Base-by-base conservation (phyloP, 345 rosid species). In the Noccaea caerulescens region DNA sequence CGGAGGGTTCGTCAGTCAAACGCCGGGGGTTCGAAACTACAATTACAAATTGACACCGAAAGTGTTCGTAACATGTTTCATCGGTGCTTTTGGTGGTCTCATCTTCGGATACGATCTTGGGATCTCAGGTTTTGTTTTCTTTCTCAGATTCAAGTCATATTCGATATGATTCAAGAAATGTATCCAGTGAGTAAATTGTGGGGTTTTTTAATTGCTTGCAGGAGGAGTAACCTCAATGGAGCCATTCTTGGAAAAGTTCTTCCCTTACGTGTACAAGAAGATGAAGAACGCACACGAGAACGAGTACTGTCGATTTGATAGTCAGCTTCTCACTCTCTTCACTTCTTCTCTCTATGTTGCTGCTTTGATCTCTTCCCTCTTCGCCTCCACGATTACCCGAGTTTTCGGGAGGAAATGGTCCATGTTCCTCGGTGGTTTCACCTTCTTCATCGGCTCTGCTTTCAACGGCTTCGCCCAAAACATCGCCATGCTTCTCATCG, bases 181-280 rank as follows among this genome's bases (percentile, higher is more conserved):
- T 27, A 7, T 63, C 41, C 62, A 6, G 61, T 32, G 25, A 34
- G 20, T 13, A 50, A 55, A n/a, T 20, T 23, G 18, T 33, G 23
- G 8, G 3, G 39, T 45, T 2, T 46, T 57, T 44, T 3, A 0
- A 34, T 59, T 56, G 5, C 44, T 76, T 70, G 60, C 51, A 84
- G 97, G 93, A 44, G 93, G 97, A n/a, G 97, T 91, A 9, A 91
- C 95, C 23, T 81, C 89, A 9, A 88, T 91, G 97, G 86, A 83
- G 32, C 72, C 85, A 2, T 91, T 88, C 63, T 63, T 91, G 79
- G 67, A 62, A 58, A 66, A 83, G 66, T 91, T 91, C 53, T 91
- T 88, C 76, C 97, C 93, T 1, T 2, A 56, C 0, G 89, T 91
- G 3, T 69, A 76, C 66, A 38, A 43, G 38, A 81, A 80, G 72